phyloP scores from a whole-genome alignment of 257 asterid genomes.

The Solanum habrochaites region DNA sequence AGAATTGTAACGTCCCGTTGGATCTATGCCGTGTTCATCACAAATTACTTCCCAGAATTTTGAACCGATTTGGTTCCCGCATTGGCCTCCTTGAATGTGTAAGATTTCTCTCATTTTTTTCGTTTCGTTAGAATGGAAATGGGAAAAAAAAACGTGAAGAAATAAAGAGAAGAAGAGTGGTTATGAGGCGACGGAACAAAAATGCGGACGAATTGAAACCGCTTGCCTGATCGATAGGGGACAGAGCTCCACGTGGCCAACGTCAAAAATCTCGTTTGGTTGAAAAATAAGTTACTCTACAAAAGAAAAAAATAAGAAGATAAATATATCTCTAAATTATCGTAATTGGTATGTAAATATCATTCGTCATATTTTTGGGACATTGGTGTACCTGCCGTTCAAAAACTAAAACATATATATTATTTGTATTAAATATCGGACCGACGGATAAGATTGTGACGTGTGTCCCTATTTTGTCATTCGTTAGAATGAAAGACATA shows the following conservation, averaged over 20 bases:
- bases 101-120: slow-evolving; percentile 3
- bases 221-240: background rate
- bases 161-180: background rate
- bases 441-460: background rate
- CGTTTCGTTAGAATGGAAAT: background rate
- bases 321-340: too few species aligned
- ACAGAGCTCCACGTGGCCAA: background rate
- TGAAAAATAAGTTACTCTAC: background rate
- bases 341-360: too few species aligned
- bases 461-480: too few species aligned
- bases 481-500: too few species aligned
- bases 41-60: slow-evolving; percentile 4
- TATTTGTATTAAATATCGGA: too few species aligned
- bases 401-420: too few species aligned
- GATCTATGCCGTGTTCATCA: background rate
- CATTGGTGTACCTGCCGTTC: accelerated
- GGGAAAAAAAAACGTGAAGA: background rate
- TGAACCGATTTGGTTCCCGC: slow-evolving; percentile 3
- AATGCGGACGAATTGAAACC: background rate
- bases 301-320: too few species aligned
- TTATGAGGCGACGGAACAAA: background rate
- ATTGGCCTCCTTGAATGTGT: slow-evolving; percentile 6
- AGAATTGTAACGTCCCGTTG: background rate
- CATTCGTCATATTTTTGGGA: background rate
- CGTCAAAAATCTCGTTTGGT: background rate